Base-by-base conservation (phyloP, 768 basidiomycete genomes). In the Trametopsis cervina region DNA sequence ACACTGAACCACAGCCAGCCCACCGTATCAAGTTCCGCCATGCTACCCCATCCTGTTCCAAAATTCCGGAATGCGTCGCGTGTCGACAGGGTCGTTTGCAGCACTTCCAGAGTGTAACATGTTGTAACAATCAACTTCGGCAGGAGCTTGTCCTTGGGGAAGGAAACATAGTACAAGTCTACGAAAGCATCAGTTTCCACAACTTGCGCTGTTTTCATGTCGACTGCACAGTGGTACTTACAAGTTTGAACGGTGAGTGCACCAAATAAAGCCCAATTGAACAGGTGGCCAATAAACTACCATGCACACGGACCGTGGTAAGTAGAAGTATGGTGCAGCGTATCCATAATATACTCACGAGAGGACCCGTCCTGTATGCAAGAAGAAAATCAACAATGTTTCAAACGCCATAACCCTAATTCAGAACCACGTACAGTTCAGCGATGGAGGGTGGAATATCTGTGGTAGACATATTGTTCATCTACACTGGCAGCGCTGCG, bases 231-330 rank as follows among this genome's bases (percentile, higher is more conserved):
- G 20, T 12, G 13, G 21, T 10, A 50, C 33, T 21, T 25, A 46
- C 60, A 36, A 29, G 57, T 54, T 51, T 53, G 57, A 42, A 64
- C 54, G 26, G 50, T 44, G 13, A 52, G 40, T 15, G 40, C 50
- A n/a, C 50, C 50, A 39, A 48, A 52, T 5, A 51, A 40, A 12
- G 62, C 44, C 62, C 62, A 64, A 21, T 60, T 63, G 42, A 62
- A 64, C 50, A 64, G 44, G 23, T 46, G 26, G 4, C 53, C 53
- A 3, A 54, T 33, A 18, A 54, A 43, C 53, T 54, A 26, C 43
- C 39, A 38, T 15, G 23, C 23, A 9, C 15, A 20, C 18, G 11
- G 22, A 7, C 9, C 27, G 9, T n/a, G 23, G 18, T 40, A 21
- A 21, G 11, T 18, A 41, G 18, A 24, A 9, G 15, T 7, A 15